Evolutionary conservation across 106 monocot species (phyloP), one percentile per base, ranked within the genome.

Genomic region (Posidonia australis): DNA sequence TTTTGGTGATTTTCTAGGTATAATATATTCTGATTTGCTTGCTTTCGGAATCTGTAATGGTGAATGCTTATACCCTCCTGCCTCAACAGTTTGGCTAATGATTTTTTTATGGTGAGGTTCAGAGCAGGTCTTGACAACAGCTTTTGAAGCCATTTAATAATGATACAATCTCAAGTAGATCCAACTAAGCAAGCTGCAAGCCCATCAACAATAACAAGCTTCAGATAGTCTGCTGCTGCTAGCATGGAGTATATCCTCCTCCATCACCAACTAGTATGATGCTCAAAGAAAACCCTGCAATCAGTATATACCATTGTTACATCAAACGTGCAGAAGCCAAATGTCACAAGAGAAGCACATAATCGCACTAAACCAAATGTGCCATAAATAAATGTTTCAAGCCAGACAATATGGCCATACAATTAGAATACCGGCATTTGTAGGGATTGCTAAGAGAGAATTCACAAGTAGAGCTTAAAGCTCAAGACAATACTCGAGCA

Each of bases 91-190:
- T 47, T 69, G 58, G 18, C 23, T 46, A 4, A 36, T 16, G 27
- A 11, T 24, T 31, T 16, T 18, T 22, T 31, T 71, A 12, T 36
- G 17, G 5, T 29, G 70, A 44, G 36, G 28, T 48, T 71, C 62
- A 71, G 49, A 24, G 29, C 11, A 51, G 13, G 51, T 47, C 20
- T 62, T 71, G 20, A 51, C 32, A 21, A 41, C 21, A 51, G 20
- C 42, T 25, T 71, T 51, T 22, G 70, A 62, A 22, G 48, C 51
- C 70, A 71, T 71, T 71, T 3, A 61, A 13, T 30, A 25, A 71
- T 10, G 22, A 58, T 16, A 18, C 16, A 29, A 9, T 27, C 58
- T n/a, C 18, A 0, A 13, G 26, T 56, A 26, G 21, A 56, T 28
- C 56, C 56, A 24, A 56, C 23, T 13, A 56, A 9, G 24, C 58